phyloP scores from a whole-genome alignment of 768 basidiomycete genomes.

The Mycena polygramma region DNA sequence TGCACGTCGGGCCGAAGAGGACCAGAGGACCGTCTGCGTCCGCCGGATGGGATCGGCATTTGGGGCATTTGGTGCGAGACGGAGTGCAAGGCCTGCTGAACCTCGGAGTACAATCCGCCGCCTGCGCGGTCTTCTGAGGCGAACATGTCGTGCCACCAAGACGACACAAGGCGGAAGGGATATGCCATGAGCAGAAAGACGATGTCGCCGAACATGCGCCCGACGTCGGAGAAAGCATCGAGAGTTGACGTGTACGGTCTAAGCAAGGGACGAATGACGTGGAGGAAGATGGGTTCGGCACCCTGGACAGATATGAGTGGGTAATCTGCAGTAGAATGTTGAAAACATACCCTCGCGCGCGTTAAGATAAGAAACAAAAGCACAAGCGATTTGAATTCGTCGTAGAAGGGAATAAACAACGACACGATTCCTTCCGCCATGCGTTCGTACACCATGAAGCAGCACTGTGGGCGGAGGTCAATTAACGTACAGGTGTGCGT shows the following conservation, averaged over 20 bases:
- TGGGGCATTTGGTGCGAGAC: conserved; percentile 20
- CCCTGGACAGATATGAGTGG: conserved; percentile 62
- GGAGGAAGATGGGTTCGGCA: conserved; percentile 87
- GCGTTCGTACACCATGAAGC: conserved; percentile 76
- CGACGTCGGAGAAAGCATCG: conserved; percentile 73
- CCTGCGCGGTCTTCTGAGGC: conserved; percentile 23
- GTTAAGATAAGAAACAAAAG: conserved; percentile 83
- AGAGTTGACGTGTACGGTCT: conserved; percentile 79
- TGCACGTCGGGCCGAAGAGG: conserved; percentile 4
- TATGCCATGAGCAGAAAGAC: conserved; percentile 57
- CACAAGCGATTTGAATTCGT: conserved; percentile 81
- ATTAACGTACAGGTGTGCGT: conserved; percentile 13
- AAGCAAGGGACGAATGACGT: conserved; percentile 82
- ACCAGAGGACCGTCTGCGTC: conserved; percentile 19
- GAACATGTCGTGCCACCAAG: conserved; percentile 54
- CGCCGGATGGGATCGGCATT: conserved; percentile 12
- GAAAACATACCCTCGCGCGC: conserved; percentile 74
- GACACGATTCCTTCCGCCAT: conserved; percentile 73
- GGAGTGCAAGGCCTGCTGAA: conserved; percentile 28
- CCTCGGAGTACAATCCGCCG: conserved; percentile 25
- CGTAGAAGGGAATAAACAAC: conserved; percentile 86
- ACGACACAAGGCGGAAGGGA: conserved; percentile 51
- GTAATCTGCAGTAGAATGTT: conserved; percentile 17
- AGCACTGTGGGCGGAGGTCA: conserved; percentile 60
- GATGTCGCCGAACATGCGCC: conserved; percentile 75